A percentile compares a stretch with the other conserved stretches of the same genome.
phyloP scores from a whole-genome alignment of 371 early-diverging fungal genomes.

The Circinella umbellata region DNA sequence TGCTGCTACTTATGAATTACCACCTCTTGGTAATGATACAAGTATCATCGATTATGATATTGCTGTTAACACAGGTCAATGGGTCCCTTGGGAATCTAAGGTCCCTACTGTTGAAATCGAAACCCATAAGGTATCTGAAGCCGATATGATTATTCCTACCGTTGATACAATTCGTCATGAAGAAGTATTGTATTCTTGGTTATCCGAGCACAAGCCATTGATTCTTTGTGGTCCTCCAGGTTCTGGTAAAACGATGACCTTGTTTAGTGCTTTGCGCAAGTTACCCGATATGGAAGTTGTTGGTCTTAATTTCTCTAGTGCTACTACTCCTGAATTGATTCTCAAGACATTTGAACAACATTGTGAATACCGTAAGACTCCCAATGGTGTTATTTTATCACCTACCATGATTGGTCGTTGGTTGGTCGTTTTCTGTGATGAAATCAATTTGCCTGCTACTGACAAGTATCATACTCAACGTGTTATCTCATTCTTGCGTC shows the following conservation, averaged over 20 bases:
- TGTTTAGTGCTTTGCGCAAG: conserved; percentile 95
- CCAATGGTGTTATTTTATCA: conserved; percentile 88
- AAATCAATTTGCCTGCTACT: conserved; percentile 96
- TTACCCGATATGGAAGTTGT: conserved; percentile 96
- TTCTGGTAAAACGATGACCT: conserved; percentile 99
- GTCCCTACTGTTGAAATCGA: conserved; percentile 97
- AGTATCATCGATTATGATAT: conserved; percentile 95
- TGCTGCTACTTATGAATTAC: conserved; percentile 83
- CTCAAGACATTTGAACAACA: conserved; percentile 97
- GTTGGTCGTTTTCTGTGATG: conserved; percentile 99
- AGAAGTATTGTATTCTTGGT: conserved; percentile 93
- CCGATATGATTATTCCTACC: conserved; percentile 97
- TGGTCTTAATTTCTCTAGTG: conserved; percentile 97
- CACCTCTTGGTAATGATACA: conserved; percentile 57
- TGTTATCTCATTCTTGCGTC: conserved; percentile 95
- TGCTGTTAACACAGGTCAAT: conserved; percentile 77
- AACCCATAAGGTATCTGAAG: conserved; percentile 90
- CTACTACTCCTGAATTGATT: conserved; percentile 95
- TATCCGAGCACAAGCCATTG: conserved; percentile 94
- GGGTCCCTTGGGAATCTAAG: conserved; percentile 89
- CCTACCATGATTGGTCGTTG: conserved; percentile 89
- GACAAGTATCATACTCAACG: conserved; percentile 98
- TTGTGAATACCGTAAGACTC: conserved; percentile 97
- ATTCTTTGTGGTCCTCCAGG: conserved; percentile 99
- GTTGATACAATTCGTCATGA: conserved; percentile 98